phyloP scores from a whole-genome alignment of 805 yeast species.

The Pichia sporocuriosa region DNA sequence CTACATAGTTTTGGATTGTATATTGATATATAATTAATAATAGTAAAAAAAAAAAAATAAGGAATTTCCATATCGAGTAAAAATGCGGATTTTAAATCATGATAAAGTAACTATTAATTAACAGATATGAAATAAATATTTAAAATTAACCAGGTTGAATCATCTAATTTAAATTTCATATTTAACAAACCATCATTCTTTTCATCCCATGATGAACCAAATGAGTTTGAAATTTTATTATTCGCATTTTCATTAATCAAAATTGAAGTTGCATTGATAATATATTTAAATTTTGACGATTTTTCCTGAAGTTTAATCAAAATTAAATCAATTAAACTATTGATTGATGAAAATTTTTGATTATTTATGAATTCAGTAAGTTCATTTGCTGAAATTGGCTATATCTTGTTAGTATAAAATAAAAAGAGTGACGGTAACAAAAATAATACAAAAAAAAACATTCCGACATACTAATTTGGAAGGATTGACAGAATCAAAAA shows the following conservation, averaged over 20 bases:
- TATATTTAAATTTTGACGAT: slow-evolving; percentile 52
- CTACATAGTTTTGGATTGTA: too few species aligned
- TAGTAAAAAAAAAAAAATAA: too few species aligned
- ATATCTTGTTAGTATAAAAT: slow-evolving; percentile 8
- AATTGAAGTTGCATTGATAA: slow-evolving; percentile 39
- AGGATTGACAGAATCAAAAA: background rate
- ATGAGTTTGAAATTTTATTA: slow-evolving; percentile 29
- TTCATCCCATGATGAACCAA: slow-evolving; percentile 54
- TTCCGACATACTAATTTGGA: slow-evolving; percentile 2
- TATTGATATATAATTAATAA: slow-evolving; percentile 1
- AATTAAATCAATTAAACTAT: slow-evolving; percentile 27
- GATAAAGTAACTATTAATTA: background rate
- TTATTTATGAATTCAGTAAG: slow-evolving; percentile 13
- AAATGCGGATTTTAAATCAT: too few species aligned
- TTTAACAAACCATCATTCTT: slow-evolving; percentile 48
- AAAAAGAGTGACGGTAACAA: too few species aligned
- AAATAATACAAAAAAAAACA: too few species aligned
- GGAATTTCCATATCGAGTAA: too few species aligned
- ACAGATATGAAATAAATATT: slow-evolving; percentile 8
- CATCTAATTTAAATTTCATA: slow-evolving; percentile 25
- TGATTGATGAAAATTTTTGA: too few species aligned
- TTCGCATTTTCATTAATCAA: slow-evolving; percentile 20
- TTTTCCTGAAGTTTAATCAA: slow-evolving; percentile 33
- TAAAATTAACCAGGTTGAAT: slow-evolving; percentile 13
- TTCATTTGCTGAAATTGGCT: slow-evolving; percentile 20